Conservation (phyloP, 805 yeast genomes). For the Zygosaccharomyces siamensis region DNA sequence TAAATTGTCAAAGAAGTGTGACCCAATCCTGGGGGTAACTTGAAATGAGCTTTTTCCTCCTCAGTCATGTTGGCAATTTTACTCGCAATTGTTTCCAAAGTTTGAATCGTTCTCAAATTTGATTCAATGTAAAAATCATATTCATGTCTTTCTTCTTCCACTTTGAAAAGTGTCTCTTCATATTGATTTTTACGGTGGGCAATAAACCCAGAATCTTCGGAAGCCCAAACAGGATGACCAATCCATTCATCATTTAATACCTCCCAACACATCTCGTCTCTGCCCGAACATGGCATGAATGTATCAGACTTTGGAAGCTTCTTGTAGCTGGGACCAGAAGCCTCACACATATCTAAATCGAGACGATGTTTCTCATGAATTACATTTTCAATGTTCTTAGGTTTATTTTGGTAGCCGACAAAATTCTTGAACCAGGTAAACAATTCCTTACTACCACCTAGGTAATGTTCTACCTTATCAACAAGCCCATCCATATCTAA, state of each 20-base stretch:
- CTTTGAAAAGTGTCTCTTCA: conserved; percentile 90
- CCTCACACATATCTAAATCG: conserved; percentile 84
- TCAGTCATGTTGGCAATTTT: conserved; percentile 88
- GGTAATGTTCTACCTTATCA: conserved; percentile 75
- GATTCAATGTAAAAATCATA: conserved; percentile 95
- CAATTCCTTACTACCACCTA: conserved; percentile 76
- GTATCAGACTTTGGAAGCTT: conserved; percentile 90
- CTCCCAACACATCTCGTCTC: conserved; percentile 99
- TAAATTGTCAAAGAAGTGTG: conserved; percentile 88
- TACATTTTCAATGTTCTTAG: conserved; percentile 83
- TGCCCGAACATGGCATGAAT: conserved; percentile 94
- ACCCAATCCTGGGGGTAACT: conserved; percentile 88
- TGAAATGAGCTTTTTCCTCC: conserved; percentile 82
- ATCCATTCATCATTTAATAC: conserved; percentile 98
- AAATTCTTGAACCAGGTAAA: conserved; percentile 88
- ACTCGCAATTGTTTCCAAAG: conserved; percentile 89
- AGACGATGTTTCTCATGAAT: conserved; percentile 83
- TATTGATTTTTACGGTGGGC: conserved; percentile 99
- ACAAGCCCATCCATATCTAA: conserved; percentile 79
- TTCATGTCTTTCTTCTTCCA: conserved; percentile 97
- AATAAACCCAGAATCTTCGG: conserved; percentile 97
- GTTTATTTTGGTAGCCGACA: conserved; percentile 83
- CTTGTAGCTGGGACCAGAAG: conserved; percentile 93
- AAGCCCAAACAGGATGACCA: conserved; percentile 99
- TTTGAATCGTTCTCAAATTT: conserved; percentile 89